Base-by-base conservation (phyloP, 345 rosid species). In the Populus tremula region DNA sequence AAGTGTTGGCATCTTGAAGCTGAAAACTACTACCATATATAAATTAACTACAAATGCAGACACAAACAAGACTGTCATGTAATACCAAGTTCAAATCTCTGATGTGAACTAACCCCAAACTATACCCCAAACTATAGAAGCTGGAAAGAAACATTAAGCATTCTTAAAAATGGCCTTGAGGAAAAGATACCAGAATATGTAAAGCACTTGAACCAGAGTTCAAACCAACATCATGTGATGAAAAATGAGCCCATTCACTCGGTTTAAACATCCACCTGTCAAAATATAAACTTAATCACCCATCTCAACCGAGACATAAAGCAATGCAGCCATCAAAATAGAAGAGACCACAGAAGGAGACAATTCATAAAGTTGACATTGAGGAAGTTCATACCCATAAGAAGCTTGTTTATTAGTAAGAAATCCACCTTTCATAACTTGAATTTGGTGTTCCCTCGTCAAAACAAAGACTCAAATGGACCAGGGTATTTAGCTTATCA, bases 391-490 rank as follows among this genome's bases (percentile, higher is more conserved):
- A 83, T 84, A 93, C 99, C 97, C 99, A 83, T 91, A 87, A 53
- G 99, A 91, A 63, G 98, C 97, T 78, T 95, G 90, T 80, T 91
- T 95, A 80, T 93, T 98, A 80, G 98, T 94, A 83, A 94, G 87
- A 82, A 94, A 94, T 45, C 98, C 98, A 81, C 98, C 98, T 1
- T 90, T 92, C 98, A 94, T 94, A 66, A 87, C 77, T 86, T 92
- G 94, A 80, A 0, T 90, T 91, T 85, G 97, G 97, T 29, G 96
- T 93, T 84, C 98, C 98, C 87, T 93, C 97, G 75, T 94, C 97
- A 67, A 95, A 95, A 84, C 99, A 95, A 16, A 95, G 91, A 68
- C 91, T 91, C 87, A 95, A 83, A 85, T 95, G 99, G 75, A 95
- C 87, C 91, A 95, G 84, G 5, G 91, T 83, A 73, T 91, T 93